A percentile compares a stretch with the other conserved stretches of the same genome.
Evolutionary conservation across 495 filamentous ascomycete genomes (phyloP).

Genomic region (Trichoderma reesei): DNA sequence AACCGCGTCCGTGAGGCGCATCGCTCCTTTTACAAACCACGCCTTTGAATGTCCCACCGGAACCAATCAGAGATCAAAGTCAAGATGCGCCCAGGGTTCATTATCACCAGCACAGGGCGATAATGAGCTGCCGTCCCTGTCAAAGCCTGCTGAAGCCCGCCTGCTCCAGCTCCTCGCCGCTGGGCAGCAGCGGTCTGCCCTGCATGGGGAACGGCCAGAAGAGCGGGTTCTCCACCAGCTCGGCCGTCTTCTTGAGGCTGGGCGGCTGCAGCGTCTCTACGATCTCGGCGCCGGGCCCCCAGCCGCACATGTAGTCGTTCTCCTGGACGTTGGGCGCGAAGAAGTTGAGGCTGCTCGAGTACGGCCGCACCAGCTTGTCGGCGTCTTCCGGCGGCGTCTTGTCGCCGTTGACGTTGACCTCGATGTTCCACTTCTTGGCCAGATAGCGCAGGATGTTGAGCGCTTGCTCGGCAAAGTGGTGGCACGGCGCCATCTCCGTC

Average conservation of each 20-base stretch:
- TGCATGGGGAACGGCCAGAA: slow-evolving; percentile 50
- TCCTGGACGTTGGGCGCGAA: slow-evolving; percentile 39
- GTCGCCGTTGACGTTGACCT: slow-evolving; percentile 30
- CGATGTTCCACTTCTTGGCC: slow-evolving; percentile 47
- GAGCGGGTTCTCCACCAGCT: slow-evolving; percentile 32
- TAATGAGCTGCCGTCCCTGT: neutral
- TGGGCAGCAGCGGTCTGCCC: slow-evolving; percentile 39
- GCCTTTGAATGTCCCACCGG: neutral
- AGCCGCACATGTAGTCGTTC: slow-evolving; percentile 30
- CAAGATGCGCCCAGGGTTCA: too few species aligned
- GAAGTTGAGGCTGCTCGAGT: slow-evolving; percentile 39
- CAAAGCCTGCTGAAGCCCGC: slow-evolving; percentile 34
- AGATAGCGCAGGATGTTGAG: slow-evolving; percentile 48
- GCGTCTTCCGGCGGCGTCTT: slow-evolving; percentile 15
- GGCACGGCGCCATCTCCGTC: slow-evolving; percentile 47
- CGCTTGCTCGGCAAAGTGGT: slow-evolving; percentile 48
- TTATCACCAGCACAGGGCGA: too few species aligned
- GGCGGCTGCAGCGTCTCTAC: slow-evolving; percentile 2
- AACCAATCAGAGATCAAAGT: slow-evolving; percentile 19
- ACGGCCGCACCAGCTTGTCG: slow-evolving; percentile 24
- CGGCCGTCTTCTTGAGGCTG: slow-evolving; percentile 14
- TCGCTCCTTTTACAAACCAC: neutral
- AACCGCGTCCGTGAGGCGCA: neutral
- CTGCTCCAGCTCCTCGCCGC: slow-evolving; percentile 31
- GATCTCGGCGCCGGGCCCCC: slow-evolving; percentile 15